phyloP scores from a whole-genome alignment of 768 basidiomycete species.

The Tulasnella sp. region DNA sequence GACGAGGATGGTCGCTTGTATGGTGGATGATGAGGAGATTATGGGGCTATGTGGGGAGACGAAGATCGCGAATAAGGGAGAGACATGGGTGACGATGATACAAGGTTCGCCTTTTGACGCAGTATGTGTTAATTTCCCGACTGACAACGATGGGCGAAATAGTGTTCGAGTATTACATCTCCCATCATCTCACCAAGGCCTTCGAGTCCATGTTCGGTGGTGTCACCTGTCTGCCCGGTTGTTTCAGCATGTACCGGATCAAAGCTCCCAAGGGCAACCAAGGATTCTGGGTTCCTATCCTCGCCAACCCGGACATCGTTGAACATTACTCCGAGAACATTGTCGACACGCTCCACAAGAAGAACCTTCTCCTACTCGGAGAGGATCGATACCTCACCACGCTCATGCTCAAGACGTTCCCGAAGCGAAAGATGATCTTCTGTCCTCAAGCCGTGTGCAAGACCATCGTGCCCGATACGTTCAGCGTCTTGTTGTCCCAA shows the following conservation, averaged over 20 bases:
- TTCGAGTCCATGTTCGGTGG: conserved; percentile 99
- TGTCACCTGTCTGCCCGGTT: conserved; percentile 97
- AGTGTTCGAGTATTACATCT: conserved; percentile 99
- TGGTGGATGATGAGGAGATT: conserved; percentile 94
- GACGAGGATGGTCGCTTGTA: conserved; percentile 90
- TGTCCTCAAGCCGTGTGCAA: conserved; percentile 99
- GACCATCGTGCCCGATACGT: conserved; percentile 95
- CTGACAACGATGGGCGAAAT: conserved; percentile 7
- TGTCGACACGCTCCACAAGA: conserved; percentile 98
- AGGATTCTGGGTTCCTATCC: conserved; percentile 96
- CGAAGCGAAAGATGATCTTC: conserved; percentile 98
- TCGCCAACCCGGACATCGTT: conserved; percentile 97
- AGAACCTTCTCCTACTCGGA: conserved; percentile 91
- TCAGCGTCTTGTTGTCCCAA: conserved; percentile 85
- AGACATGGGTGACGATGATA: conserved; percentile 99
- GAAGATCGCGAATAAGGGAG: conserved; percentile 98
- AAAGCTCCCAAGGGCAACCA: conserved; percentile 95
- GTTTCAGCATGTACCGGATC: conserved; percentile 99
- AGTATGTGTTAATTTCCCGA: not conserved
- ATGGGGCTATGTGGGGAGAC: conserved; percentile 99
- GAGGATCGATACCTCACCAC: conserved; percentile 99
- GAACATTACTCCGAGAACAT: conserved; percentile 99
- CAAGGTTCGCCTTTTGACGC: conserved; percentile 52
- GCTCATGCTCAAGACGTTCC: conserved; percentile 97
- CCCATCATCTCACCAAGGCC: conserved; percentile 97